Evolutionary conservation across 2,329 filamentous ascomycete genomes (phyloP), one percentile per base, ranked within the genome.

Genomic region (Fusarium nelsonii): DNA sequence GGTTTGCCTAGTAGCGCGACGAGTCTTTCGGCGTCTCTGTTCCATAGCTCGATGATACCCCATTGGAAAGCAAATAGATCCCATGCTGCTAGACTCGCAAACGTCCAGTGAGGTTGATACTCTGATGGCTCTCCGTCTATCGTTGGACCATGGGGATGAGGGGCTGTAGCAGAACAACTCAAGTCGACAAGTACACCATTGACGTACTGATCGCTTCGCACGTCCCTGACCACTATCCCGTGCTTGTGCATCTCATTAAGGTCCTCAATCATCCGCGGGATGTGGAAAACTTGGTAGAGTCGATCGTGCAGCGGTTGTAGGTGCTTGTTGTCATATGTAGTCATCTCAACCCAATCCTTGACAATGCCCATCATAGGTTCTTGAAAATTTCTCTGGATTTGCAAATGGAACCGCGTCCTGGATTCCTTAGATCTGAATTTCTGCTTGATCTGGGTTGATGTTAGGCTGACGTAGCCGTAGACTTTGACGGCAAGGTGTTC

Each of bases 341-440:
- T 30, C 39, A 14, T 48, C 0, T 67, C 49, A 2, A 66, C 49
- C 56, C 48, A 66, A n/a, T 66, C 63, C 33, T 66, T 66, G 30
- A 67, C 40, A 1, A 66, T 66, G 0, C 48, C 63, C 45, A 51
- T 43, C 11, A 6, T 8, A 3, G 11, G 6, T 5, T 28, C 7
- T 30, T 28, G 9, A 2, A 11, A 2, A 16, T 51, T 51, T 12
- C 26, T 10, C 8, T 14, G 16, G 6, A 23, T 9, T 11, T 12
- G 8, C 7, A 9, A 6, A n/a, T 36, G 33, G 16, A 50, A 50
- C 16, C 15, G 9, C 6, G n/a, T 26, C 8, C 34, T 46, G 9
- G 20, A 30, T 15, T n/a, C 4, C 8, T 39, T 40, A n/a, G 20
- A 32, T 10, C 12, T 32, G 18, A 32, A 49, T 9, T 64, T 68